phyloP scores from a whole-genome alignment of 345 rosid genomes.

The Hibiscus syriacus region DNA sequence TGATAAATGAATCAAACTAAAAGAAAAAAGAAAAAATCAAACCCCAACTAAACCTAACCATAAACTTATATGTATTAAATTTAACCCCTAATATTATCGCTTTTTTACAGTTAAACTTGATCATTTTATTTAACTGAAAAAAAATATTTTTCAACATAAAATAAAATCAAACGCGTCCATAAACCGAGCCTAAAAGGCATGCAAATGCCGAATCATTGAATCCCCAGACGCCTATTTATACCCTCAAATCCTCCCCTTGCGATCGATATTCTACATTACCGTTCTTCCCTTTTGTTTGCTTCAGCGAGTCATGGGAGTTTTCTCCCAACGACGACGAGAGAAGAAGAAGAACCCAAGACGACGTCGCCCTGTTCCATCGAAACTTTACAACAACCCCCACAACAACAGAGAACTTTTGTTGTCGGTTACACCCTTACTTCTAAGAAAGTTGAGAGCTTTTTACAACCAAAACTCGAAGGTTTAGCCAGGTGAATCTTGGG shows the following conservation, averaged over 20 bases:
- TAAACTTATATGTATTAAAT: no score
- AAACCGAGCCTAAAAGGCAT: background rate
- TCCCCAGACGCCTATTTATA: background rate
- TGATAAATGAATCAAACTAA: no score
- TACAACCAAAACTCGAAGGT: slow-evolving; percentile 64
- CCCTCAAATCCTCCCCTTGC: background rate
- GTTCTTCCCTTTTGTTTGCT: background rate
- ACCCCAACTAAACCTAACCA: no score
- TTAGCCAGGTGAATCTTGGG: slow-evolving; percentile 46
- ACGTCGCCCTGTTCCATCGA: slow-evolving; percentile 13
- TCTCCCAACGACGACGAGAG: slow-evolving; percentile 7
- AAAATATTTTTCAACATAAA: no score
- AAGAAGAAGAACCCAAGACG: slow-evolving; percentile 4
- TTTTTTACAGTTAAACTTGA: no score
- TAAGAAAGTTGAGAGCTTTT: slow-evolving; percentile 68
- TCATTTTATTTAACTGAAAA: no score
- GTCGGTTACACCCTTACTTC: slow-evolving; percentile 84
- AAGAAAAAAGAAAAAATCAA: no score
- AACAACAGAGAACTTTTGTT: slow-evolving; percentile 22
- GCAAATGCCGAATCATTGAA: background rate
- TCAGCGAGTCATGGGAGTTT: slow-evolving; percentile 12
- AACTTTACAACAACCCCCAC: slow-evolving; percentile 19
- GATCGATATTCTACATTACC: background rate
- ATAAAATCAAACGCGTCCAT: no score
- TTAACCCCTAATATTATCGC: no score